phyloP scores from a whole-genome alignment of 768 basidiomycete species.

The Mycena latifolia region DNA sequence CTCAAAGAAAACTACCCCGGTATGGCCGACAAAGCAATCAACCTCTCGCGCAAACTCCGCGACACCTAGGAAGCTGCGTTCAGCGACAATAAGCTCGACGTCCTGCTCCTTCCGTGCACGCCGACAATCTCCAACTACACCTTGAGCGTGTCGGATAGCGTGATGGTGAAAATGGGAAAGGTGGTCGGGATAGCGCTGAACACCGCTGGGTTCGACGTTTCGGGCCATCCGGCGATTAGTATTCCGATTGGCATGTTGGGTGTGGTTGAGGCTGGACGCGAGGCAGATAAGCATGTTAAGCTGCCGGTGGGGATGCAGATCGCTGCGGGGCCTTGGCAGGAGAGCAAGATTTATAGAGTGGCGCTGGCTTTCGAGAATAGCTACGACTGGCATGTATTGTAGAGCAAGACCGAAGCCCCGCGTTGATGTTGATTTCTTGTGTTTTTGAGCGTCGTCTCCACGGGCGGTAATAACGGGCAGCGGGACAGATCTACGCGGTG shows the following conservation, averaged over 20 bases:
- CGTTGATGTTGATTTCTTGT: no score
- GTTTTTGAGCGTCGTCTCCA: no score
- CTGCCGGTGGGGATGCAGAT: constrained; percentile 61
- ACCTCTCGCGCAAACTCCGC: constrained; percentile 50
- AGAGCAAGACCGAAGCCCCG: no score
- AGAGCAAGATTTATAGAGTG: constrained; percentile 46
- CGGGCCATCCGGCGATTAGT: constrained; percentile 58
- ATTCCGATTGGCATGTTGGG: constrained; percentile 54
- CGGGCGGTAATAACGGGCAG: no score
- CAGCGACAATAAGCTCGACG: constrained; percentile 40
- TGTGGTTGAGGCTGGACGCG: constrained; percentile 38
- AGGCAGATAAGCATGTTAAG: constrained; percentile 47
- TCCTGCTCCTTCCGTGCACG: constrained; percentile 52
- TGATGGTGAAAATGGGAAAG: constrained; percentile 46
- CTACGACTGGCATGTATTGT: constrained; percentile 43
- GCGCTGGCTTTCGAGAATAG: constrained; percentile 44
- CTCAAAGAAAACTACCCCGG: constrained; percentile 28
- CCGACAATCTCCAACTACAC: constrained; percentile 49
- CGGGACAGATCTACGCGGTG: no score
- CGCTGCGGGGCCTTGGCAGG: constrained; percentile 55
- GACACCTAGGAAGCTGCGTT: constrained; percentile 49
- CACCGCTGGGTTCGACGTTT: constrained; percentile 45
- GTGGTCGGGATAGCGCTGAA: constrained; percentile 44
- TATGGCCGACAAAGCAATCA: constrained; percentile 49
- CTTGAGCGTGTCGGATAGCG: constrained; percentile 37